Percentiles rank a stretch among this genome's conserved stretches.
Conservation (phyloP, 192 early-diverging fungal species). For the Phlyctochytrium bullatum region DNA sequence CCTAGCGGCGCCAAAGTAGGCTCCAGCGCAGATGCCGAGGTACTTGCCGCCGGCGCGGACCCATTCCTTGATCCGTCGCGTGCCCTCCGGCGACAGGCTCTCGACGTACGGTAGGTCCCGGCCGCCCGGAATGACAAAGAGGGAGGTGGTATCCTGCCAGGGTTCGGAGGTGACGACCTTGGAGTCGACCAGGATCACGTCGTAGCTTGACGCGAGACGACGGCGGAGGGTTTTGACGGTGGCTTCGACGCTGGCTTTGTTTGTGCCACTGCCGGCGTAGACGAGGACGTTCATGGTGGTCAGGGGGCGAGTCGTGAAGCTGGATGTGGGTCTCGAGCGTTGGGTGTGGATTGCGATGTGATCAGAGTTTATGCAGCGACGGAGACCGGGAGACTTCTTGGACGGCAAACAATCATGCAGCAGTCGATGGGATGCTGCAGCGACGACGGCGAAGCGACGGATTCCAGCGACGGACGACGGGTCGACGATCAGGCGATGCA, state of each 20-base stretch:
- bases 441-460: too few relatives aligned
- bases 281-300: constrained; percentile 81
- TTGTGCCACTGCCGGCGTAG: constrained; percentile 78
- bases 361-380: too few relatives aligned
- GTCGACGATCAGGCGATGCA: too few relatives aligned
- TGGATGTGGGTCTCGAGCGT: not conserved
- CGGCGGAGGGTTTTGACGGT: constrained; percentile 69
- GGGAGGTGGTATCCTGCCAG: constrained; percentile 83
- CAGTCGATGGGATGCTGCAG: too few relatives aligned
- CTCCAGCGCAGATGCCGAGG: constrained; percentile 91
- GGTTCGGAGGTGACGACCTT: constrained; percentile 69
- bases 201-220: constrained; percentile 79
- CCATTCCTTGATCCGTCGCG: constrained; percentile 61
- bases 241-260: constrained; percentile 55
- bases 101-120: constrained; percentile 78
- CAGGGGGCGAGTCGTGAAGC: not conserved
- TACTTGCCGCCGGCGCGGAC: constrained; percentile 78
- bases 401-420: too few relatives aligned
- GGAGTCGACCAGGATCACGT: constrained; percentile 82
- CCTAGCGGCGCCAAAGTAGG: constrained; percentile 70
- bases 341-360: too few relatives aligned
- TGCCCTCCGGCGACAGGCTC: constrained; percentile 57
- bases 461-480: too few relatives aligned
- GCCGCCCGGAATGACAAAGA: constrained; percentile 89
- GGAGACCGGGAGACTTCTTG: too few relatives aligned